Base-by-base conservation (phyloP, 768 basidiomycete genomes). In the Calocera cornea region DNA sequence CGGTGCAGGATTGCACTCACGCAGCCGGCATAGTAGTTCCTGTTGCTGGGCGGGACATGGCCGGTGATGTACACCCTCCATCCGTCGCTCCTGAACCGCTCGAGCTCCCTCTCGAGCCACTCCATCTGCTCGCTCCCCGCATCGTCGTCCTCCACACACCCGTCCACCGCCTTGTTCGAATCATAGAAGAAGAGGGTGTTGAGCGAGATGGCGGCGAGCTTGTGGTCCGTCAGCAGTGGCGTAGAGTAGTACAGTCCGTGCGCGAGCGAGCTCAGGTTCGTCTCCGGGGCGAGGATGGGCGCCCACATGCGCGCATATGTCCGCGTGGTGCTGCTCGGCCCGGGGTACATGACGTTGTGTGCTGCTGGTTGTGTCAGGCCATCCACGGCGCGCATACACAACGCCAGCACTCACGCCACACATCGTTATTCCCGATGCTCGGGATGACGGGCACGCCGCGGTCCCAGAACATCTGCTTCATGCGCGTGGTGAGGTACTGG, bases 161-260 rank as follows among this genome's bases (percentile, higher is more conserved):
- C 91, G 71, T 84, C 83, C 44, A 90, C 89, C 71, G 87, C 87
- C 79, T 90, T 89, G 76, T 94, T 94, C 16, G 88, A 86, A 74
- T 91, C 89, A 75, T 89, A 95, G 78, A 90, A 94, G 77, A 90
- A 95, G 78, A 95, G 83, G 0, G 92, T 93, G 76, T 94, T 97
- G 65, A 95, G 79, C 71, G 87, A 88, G 73, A 97, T 86, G 64
- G 87, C 89, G 12, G 89, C 90, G 38, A 69, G 69, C 41, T 94
- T 72, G 67, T 84, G 72, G 69, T 86, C 81, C 0, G 89, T 87
- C 34, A 95, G 84, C 44, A 95, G 87, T 72, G 94, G 92, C 40
- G 83, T 79, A 1, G 88, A 81, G 72, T 81, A 95, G 77, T 95
- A 95, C 22, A 60, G 14, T 16, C 54, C 54, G 54, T 27, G 24